phyloP scores from a whole-genome alignment of 1,284 basidiomycete genomes.

The Ganoderma boninense region DNA sequence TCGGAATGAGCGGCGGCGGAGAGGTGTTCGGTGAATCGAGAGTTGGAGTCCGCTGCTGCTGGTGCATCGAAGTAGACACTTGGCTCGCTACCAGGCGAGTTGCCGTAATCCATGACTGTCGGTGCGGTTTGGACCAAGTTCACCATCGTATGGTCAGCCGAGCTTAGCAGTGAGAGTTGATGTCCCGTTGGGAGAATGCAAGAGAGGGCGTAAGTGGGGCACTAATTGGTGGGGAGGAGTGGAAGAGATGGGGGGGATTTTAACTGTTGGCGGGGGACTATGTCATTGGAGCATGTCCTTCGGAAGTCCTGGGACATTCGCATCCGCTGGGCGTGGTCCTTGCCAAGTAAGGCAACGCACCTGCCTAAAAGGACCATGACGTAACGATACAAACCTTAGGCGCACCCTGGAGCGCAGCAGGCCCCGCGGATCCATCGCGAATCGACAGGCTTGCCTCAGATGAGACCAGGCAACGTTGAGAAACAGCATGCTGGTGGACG shows the following conservation, averaged over 20 bases:
- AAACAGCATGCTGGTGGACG: neutral
- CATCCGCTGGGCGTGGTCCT: constrained; percentile 1
- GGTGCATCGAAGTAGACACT: constrained; percentile 51
- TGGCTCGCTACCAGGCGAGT: constrained; percentile 41
- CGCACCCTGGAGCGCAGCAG: neutral
- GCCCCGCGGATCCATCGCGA: constrained; percentile 7
- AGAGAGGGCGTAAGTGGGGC: neutral
- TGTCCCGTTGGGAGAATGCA: neutral
- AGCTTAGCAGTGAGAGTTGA: too few relatives aligned
- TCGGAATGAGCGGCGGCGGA: neutral
- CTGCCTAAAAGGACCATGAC: constrained; percentile 29
- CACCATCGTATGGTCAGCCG: neutral
- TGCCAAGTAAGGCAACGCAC: constrained; percentile 19
- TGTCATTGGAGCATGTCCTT: constrained; percentile 29
- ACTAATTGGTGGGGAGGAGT: too few relatives aligned
- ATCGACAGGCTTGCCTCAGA: constrained; percentile 3
- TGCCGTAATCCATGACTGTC: constrained; percentile 25
- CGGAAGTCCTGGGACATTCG: neutral
- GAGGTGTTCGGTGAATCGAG: neutral
- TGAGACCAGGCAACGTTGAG: neutral
- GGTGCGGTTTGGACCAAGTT: constrained; percentile 6
- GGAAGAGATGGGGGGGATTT: neutral
- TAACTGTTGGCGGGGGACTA: constrained; percentile 7
- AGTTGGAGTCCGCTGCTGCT: constrained; percentile 36
- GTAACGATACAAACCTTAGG: neutral